Evolutionary conservation across 2,329 filamentous ascomycete genomes (phyloP).

Genomic region (Microthyrium microscopicum): DNA sequence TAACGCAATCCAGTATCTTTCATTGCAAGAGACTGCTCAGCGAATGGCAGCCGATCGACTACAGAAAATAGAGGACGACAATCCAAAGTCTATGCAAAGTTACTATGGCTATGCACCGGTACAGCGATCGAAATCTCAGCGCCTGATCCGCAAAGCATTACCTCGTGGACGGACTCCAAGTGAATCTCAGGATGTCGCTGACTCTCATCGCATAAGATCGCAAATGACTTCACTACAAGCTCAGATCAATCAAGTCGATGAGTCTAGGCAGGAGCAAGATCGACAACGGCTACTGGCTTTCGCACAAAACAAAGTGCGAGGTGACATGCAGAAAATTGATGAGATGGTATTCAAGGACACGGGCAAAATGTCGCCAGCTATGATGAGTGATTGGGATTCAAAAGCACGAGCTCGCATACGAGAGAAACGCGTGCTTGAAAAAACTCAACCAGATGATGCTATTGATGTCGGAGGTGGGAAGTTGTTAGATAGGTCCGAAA

Average conservation of each 20-base stretch:
- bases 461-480: conserved; percentile 65
- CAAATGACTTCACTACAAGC: conserved; percentile 67
- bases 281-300: conserved; percentile 58
- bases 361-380: conserved; percentile 52
- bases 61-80: conserved; percentile 54
- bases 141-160: conserved; percentile 37
- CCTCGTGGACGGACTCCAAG: conserved; percentile 41
- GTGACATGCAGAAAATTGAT: conserved; percentile 64
- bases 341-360: conserved; percentile 62
- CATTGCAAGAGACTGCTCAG: conserved; percentile 73
- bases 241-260: conserved; percentile 50
- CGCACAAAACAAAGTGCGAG: conserved; percentile 74
- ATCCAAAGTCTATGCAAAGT: conserved; percentile 51
- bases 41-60: conserved; percentile 72
- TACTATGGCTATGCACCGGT: conserved; percentile 55
- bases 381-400: conserved; percentile 61
- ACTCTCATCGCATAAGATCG: conserved; percentile 54
- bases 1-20: conserved; percentile 35
- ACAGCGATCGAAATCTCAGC: conserved; percentile 32
- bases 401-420: conserved; percentile 55
- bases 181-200: conserved; percentile 44
- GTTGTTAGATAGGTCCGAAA: conserved; percentile 59
- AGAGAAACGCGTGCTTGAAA: conserved; percentile 41
- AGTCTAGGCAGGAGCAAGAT: conserved; percentile 57
- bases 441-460: conserved; percentile 38